These are phyloP conservation scores for Pyrrhoderma lamaoense DNA, from an alignment of 1,284 basidiomycete species.

Conservation along the genomic window DNA sequence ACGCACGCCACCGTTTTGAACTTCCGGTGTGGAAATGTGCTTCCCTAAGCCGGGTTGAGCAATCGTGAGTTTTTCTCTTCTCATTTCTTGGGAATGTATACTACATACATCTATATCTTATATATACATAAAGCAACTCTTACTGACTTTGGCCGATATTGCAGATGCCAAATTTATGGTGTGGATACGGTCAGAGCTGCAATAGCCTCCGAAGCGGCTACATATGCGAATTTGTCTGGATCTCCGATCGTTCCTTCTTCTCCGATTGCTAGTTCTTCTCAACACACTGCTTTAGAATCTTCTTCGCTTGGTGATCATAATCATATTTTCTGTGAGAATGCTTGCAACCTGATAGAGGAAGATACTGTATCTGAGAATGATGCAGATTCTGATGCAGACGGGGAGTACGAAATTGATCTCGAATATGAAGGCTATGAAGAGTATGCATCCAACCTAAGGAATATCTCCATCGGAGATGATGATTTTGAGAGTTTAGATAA, in stretches of 20 bases:
- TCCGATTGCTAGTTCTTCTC: background rate
- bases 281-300: background rate
- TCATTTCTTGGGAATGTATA: background rate
- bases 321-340: background rate
- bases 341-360: too few relatives aligned
- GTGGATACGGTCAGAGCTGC: slow-evolving; percentile 5
- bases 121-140: too few relatives aligned
- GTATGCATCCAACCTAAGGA: background rate
- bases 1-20: slow-evolving; percentile 7
- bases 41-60: slow-evolving; percentile 8
- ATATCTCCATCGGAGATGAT: slow-evolving; percentile 6
- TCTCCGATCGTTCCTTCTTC: background rate
- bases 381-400: slow-evolving; percentile 2
- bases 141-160: background rate
- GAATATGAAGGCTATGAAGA: background rate
- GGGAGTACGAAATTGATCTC: slow-evolving; percentile 7
- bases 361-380: too few relatives aligned
- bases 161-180: slow-evolving; percentile 8
- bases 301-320: background rate
- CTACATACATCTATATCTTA: too few relatives aligned
- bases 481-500: slow-evolving; percentile 12
- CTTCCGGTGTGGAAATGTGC: slow-evolving; percentile 12
- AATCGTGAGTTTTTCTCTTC: slow-evolving; percentile 2
- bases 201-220: slow-evolving; percentile 3
- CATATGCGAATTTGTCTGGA: background rate